Evolutionary conservation across 768 basidiomycete species (phyloP).

Genomic region (Mycena belliarum): DNA sequence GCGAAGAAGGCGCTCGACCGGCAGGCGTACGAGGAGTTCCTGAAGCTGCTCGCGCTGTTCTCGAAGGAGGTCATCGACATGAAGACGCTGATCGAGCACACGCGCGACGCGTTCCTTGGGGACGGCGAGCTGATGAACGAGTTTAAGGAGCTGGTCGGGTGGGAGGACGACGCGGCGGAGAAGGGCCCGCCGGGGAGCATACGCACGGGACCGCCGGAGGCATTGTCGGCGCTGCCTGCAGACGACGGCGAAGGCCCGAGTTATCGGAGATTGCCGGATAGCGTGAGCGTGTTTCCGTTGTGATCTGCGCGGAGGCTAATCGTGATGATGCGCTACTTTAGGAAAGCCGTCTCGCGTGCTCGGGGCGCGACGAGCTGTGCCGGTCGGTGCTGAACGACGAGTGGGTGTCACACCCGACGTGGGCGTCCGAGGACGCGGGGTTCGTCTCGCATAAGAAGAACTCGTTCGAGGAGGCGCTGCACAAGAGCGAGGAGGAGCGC

Average conservation of each 20-base stretch:
- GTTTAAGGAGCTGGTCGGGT: conserved; percentile 86
- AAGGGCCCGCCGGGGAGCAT: conserved; percentile 79
- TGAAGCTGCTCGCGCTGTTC: conserved; percentile 90
- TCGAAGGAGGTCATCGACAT: conserved; percentile 90
- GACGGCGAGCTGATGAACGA: conserved; percentile 77
- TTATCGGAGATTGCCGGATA: conserved; percentile 86
- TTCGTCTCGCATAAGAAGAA: conserved; percentile 97
- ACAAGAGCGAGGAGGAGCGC: conserved; percentile 97
- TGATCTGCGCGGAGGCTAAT: not conserved
- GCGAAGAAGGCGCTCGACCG: conserved; percentile 78
- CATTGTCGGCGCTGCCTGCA: conserved; percentile 73
- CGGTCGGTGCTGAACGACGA: conserved; percentile 95
- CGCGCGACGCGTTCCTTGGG: conserved; percentile 75
- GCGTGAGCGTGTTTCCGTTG: conserved; percentile 54
- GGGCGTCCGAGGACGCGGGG: conserved; percentile 95
- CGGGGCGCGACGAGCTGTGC: conserved; percentile 91
- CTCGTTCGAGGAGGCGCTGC: conserved; percentile 90
- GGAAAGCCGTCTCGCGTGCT: conserved; percentile 90
- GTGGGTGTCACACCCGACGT: conserved; percentile 98
- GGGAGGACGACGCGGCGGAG: conserved; percentile 69
- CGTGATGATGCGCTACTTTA: conserved; percentile 36
- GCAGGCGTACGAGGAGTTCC: conserved; percentile 88
- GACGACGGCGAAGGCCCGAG: conserved; percentile 91
- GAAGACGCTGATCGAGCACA: conserved; percentile 76
- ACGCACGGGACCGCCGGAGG: conserved; percentile 73